A percentile compares a stretch with the other conserved stretches of the same genome.
Conservation (phyloP, 768 basidiomycete species). For the Trametes gibbosa region DNA sequence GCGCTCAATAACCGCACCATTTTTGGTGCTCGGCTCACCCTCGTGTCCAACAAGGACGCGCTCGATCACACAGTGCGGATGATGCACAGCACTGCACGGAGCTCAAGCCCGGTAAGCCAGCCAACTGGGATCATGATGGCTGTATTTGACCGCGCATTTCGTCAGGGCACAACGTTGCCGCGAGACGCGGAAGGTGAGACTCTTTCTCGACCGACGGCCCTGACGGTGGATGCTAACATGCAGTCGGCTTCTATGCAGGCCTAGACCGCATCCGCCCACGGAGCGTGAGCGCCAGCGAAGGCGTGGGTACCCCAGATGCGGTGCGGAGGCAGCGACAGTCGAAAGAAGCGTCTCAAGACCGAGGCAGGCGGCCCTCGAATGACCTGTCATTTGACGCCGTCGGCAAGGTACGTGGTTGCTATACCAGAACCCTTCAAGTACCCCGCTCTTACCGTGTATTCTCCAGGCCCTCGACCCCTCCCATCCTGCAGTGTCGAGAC, state of each 20-base stretch:
- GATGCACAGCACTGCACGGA: constrained; percentile 4
- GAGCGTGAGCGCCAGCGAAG: constrained; percentile 31
- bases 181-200: constrained; percentile 14
- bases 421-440: background rate
- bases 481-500: constrained; percentile 12
- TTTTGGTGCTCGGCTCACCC: constrained; percentile 51
- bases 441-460: background rate
- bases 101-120: constrained; percentile 4
- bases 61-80: constrained; percentile 3
- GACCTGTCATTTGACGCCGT: constrained; percentile 40
- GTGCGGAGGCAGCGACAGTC: constrained; percentile 12
- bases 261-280: constrained; percentile 26
- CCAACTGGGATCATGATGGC: background rate
- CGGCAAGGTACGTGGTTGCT: constrained; percentile 23
- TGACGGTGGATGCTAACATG: background rate
- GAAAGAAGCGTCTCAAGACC: constrained; percentile 25
- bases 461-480: constrained; percentile 11
- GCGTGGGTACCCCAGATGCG: constrained; percentile 22
- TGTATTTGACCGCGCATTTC: constrained; percentile 2
- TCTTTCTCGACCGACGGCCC: background rate
- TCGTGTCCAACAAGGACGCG: constrained; percentile 36
- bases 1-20: constrained; percentile 48
- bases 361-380: constrained; percentile 35
- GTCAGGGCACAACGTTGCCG: constrained; percentile 6
- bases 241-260: constrained; percentile 14